Evolutionary conservation across 257 asterid species (phyloP).

Genomic region (Capsicum pubescens): DNA sequence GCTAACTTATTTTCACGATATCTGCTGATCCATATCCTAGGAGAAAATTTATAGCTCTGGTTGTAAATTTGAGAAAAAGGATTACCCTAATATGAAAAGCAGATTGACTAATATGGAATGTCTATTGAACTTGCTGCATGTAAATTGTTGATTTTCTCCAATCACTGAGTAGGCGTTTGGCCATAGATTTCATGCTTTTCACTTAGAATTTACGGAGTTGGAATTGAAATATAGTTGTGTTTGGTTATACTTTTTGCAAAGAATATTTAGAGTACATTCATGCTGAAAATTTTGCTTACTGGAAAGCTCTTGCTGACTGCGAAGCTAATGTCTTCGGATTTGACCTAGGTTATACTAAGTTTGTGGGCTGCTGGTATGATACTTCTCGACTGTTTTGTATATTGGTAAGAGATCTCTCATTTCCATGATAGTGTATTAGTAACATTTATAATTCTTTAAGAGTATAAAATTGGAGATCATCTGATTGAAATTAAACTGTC

Average conservation of each 20-base stretch:
- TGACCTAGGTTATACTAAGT: constrained; percentile 60
- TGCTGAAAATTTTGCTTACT: neutral
- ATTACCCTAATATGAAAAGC: neutral
- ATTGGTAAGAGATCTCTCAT: constrained; percentile 52
- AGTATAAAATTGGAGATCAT: neutral
- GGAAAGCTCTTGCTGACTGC: neutral
- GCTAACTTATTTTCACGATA: neutral
- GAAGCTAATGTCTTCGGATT: constrained; percentile 1
- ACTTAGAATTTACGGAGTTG: no score
- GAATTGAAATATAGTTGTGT: no score
- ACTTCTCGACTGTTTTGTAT: constrained; percentile 78
- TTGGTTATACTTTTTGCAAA: no score
- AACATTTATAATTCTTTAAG: neutral
- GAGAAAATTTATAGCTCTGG: neutral
- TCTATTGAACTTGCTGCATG: neutral
- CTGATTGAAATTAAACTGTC: no score
- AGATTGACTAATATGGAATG: neutral
- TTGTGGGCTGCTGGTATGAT: constrained; percentile 79
- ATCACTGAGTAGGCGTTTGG: neutral
- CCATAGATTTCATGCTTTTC: no score
- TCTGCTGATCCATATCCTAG: neutral
- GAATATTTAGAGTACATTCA: no score
- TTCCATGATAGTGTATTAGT: neutral
- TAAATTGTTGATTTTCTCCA: neutral
- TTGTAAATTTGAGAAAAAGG: neutral